Conservation (phyloP, 1,284 basidiomycete species). For the Mycosarcoma mackinlayi region DNA sequence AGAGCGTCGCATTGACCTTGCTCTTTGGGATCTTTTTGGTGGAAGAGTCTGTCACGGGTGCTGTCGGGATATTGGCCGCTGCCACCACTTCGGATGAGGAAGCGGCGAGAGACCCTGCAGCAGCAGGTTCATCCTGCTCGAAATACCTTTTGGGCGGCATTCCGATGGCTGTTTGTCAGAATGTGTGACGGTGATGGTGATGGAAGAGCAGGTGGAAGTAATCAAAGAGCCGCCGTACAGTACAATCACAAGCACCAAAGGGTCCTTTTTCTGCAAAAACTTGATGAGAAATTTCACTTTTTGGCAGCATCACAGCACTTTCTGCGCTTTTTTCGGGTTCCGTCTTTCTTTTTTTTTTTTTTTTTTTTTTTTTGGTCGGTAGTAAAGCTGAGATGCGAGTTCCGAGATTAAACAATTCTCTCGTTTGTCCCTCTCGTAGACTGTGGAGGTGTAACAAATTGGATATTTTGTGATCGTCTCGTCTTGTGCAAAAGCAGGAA, state of each 20-base stretch:
- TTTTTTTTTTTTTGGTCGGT: background rate
- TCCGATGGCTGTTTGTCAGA: slow-evolving; percentile 6
- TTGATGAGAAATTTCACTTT: background rate
- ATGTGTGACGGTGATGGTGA: slow-evolving; percentile 3
- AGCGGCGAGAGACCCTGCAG: slow-evolving; percentile 7
- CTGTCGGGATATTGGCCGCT: background rate
- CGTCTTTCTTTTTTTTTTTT: too few relatives aligned
- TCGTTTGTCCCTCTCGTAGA: too few relatives aligned
- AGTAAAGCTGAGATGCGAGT: slow-evolving; percentile 19
- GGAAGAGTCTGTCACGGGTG: slow-evolving; percentile 5
- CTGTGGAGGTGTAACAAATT: slow-evolving; percentile 3
- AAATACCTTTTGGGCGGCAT: slow-evolving; percentile 58
- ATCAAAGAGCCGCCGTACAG: too few relatives aligned
- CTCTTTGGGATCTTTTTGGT: slow-evolving; percentile 10
- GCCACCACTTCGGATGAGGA: slow-evolving; percentile 9
- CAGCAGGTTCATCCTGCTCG: slow-evolving; percentile 47
- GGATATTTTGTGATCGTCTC: slow-evolving; percentile 16
- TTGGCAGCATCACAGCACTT: background rate
- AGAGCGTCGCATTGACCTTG: slow-evolving; percentile 65
- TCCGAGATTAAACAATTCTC: too few relatives aligned
- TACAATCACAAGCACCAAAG: too few relatives aligned
- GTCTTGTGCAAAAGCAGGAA: too few relatives aligned
- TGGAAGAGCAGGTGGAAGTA: background rate
- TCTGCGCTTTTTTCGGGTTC: background rate
- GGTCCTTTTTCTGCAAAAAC: background rate